Conservation (phyloP, 129 eudicot genomes). For the Deinandra increscens region DNA sequence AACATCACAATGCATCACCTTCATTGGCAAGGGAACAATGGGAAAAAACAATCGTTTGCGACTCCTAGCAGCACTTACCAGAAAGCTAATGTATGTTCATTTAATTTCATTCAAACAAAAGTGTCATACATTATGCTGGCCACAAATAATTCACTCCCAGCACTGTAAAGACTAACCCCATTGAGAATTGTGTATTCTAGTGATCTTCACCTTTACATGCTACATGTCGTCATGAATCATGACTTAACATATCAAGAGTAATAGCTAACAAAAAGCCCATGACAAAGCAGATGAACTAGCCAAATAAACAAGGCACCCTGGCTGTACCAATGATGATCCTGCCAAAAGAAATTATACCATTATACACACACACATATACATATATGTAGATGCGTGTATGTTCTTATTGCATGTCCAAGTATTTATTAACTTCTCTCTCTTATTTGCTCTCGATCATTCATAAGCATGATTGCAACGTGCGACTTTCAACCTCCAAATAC, state of each 20-base stretch:
- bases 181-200: neutral
- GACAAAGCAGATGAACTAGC: neutral
- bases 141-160: neutral
- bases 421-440: neutral
- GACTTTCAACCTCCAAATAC: neutral
- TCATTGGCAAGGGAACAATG: neutral
- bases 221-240: neutral
- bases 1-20: neutral
- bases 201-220: slow-evolving; percentile 6
- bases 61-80: neutral
- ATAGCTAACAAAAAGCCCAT: neutral
- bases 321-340: neutral
- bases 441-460: neutral
- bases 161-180: neutral
- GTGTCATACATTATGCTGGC: neutral
- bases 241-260: neutral
- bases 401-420: neutral
- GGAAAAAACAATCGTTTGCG: neutral
- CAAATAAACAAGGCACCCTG: neutral
- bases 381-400: neutral
- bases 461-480: neutral
- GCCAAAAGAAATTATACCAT: neutral
- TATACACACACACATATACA: too few species aligned
- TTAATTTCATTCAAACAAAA: too few species aligned
- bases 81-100: neutral